Evolutionary conservation across 1,139 yeast genomes (phyloP), one percentile per base, ranked within the genome.

Genomic region (Candida sp.): DNA sequence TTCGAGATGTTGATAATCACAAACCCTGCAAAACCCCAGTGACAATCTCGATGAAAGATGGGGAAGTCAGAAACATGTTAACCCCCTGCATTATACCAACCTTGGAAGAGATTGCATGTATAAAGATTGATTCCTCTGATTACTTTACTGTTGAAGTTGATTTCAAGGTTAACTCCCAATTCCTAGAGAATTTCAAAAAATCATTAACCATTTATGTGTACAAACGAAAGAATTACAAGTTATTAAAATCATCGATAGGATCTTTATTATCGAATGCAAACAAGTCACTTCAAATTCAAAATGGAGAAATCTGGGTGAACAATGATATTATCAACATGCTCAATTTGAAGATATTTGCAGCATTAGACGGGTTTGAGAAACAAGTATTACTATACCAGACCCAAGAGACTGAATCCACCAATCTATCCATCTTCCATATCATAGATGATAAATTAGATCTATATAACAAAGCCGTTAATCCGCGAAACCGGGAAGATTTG

Each of bases 61-160:
- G 81, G 0, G 49, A 54, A 5, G 49, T 55, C 1, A 49, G 58
- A 4, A 61, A 60, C 7, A 53, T 64, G 4, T 46, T 51, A 38
- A 67, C 95, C 1, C 97, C 97, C 0, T 80, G 88, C 52, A 61
- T 89, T 38, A 61, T 90, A 32, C 95, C 96, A 0, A 76, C 78
- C 35, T 59, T 87, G 29, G 66, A 70, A 21, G 64, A 65, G 0
- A 79, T 89, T 19, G 42, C 46, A n/a, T 56, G 58, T 4, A 64
- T 81, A 5, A 61, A 66, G 37, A 72, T 82, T 0, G 52, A 57
- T 6, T 72, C 79, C 3, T 56, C 62, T 1, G 74, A 74, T 29
- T 72, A 73, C 54, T 79, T 77, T 53, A 68, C 70, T 12, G 71
- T 81, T 6, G 51, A 53, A 22, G 65, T 70, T 44, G 76, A 73